Base-by-base conservation (phyloP, 495 filamentous ascomycete genomes). In the Daldinia decipiens region DNA sequence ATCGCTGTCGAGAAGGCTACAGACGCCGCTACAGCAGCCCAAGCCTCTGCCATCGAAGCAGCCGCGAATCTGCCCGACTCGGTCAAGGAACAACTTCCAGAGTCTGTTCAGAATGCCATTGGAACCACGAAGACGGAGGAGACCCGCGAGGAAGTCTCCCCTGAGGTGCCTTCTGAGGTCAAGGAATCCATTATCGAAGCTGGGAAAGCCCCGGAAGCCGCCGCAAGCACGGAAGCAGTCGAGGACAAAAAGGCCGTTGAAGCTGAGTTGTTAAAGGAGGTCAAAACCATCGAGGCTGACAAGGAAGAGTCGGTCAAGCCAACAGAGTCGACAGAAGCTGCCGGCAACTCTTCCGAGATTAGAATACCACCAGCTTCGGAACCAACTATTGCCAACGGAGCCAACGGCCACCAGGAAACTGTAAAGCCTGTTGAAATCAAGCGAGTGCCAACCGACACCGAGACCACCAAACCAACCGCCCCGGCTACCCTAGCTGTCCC, bases 221-320 rank as follows among this genome's bases (percentile, higher is more conserved):
- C 90, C 24, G 88, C 86, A 27, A 88, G 88, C 77, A 80, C 85
- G 15, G 84, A 85, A 45, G 88, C 87, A 4, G 91, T 95, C 8
- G 85, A 87, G 62, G 91, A 94, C 76, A 97, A 97, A 87, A 88
- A 87, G 76, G 88, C 85, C 17, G 82, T 92, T 34, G 93, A 95
- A 80, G 72, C 86, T 21, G 89, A 94, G 78, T 80, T 93, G 2
- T 80, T 88, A 54, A 80, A 85, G 61, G 71, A 83, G 61, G 79
- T 82, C 15, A 69, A 74, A 31, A 69, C 53, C 3, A 31, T 19
- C 0, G 52, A 65, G 0, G 85, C 86, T 59, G 82, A 89, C 11
- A 76, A 80, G 19, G 69, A 70, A 27, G 72, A 78, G 70, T 32
- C 67, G 60, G 52, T 26, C 24, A 59, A 75, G 65, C 13, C 58